Conservation (phyloP, 495 filamentous ascomycete genomes). For the Penicillium lagena region DNA sequence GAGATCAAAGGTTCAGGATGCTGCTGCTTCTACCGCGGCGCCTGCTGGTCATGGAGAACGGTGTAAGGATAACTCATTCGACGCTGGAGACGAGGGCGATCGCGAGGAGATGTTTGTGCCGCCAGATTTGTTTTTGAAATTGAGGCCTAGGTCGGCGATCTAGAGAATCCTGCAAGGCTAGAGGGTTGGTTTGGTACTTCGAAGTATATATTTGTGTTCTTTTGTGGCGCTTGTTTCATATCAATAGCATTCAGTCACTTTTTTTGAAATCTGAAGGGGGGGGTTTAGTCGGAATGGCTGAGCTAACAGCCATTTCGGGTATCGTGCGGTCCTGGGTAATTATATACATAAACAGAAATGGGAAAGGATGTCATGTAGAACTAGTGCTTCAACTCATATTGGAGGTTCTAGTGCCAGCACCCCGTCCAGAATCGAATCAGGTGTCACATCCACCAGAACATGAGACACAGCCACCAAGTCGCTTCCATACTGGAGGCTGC, state of each 20-base stretch:
- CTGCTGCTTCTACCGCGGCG: background rate
- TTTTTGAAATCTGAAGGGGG: too few species aligned
- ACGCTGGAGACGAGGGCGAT: constrained; percentile 3
- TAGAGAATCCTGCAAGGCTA: constrained; percentile 6
- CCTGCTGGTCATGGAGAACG: constrained; percentile 4
- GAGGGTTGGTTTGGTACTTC: too few species aligned
- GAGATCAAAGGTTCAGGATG: constrained; percentile 16
- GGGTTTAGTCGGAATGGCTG: too few species aligned
- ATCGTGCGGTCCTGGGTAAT: too few species aligned
- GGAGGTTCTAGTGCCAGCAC: constrained; percentile 71
- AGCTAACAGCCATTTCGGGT: too few species aligned
- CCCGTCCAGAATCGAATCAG: constrained; percentile 78
- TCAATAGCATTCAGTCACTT: background rate
- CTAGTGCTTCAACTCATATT: constrained; percentile 28
- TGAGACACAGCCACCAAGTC: constrained; percentile 59
- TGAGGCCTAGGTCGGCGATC: constrained; percentile 19
- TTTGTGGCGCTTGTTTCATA: background rate
- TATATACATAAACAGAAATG: background rate
- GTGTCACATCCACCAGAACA: constrained; percentile 59
- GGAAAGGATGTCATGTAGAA: too few species aligned
- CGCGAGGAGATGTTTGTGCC: constrained; percentile 13
- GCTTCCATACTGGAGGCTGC: constrained; percentile 92
- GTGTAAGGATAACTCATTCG: constrained; percentile 2
- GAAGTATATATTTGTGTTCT: background rate
- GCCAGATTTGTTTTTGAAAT: constrained; percentile 32